Conservation (phyloP, 1,284 basidiomycete species). For the Rhizopogon parksii region DNA sequence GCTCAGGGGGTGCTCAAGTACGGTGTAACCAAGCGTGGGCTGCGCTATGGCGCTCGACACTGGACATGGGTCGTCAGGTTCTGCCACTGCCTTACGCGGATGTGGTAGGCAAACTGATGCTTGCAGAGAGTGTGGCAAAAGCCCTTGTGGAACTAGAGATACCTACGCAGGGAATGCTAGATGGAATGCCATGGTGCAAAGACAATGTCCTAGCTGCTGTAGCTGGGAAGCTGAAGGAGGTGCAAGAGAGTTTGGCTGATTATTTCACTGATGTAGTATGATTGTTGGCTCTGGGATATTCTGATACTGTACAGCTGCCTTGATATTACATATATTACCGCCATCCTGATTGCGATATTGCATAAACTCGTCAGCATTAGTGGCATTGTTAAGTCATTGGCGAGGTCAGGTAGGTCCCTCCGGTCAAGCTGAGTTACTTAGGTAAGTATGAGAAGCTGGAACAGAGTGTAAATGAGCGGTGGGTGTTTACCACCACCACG, state of each 20-base stretch:
- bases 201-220: constrained; percentile 28
- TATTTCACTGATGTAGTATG: constrained; percentile 30
- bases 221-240: constrained; percentile 30
- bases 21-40: constrained; percentile 38
- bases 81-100: constrained; percentile 33
- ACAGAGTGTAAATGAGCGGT: neutral
- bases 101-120: constrained; percentile 33
- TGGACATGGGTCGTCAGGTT: constrained; percentile 33
- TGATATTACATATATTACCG: neutral
- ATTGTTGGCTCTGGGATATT: constrained; percentile 2
- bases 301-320: neutral
- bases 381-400: too few species aligned
- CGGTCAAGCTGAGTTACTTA: neutral
- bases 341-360: neutral
- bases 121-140: constrained; percentile 36
- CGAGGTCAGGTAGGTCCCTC: too few species aligned
- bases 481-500: too few species aligned
- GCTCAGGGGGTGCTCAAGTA: constrained; percentile 31
- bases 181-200: constrained; percentile 35
- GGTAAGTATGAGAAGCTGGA: neutral
- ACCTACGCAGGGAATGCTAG: constrained; percentile 31
- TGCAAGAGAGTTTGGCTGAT: constrained; percentile 33
- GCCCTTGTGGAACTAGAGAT: constrained; percentile 36
- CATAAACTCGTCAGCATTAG: neutral
- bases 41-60: constrained; percentile 33